phyloP scores from a whole-genome alignment of 2,329 filamentous ascomycete genomes.

The Colletotrichum cuscutae region DNA sequence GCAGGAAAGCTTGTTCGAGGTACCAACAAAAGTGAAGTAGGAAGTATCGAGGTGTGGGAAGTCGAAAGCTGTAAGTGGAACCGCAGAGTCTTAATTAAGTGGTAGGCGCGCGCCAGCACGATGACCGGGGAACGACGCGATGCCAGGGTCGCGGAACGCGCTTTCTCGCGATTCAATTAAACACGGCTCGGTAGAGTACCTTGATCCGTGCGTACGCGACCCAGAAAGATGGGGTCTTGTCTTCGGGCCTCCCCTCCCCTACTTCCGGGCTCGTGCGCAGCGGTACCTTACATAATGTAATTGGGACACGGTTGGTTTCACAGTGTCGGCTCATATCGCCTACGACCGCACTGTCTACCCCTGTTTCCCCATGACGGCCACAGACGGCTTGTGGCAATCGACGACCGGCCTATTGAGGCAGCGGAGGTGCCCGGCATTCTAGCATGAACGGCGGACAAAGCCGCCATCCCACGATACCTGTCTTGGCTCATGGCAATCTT shows the following conservation, averaged over 20 bases:
- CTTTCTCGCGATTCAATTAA: conserved; percentile 29
- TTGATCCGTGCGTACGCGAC: conserved; percentile 3
- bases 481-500: background rate
- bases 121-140: conserved; percentile 33
- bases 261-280: background rate
- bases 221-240: background rate
- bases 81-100: conserved; percentile 32
- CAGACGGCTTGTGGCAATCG: conserved; percentile 25
- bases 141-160: conserved; percentile 19
- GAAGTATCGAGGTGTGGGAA: background rate
- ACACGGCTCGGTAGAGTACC: background rate
- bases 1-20: background rate
- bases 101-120: conserved; percentile 25
- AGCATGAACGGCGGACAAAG: conserved; percentile 22
- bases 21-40: conserved; percentile 1
- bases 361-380: conserved; percentile 3
- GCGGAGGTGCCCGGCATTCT: conserved; percentile 30
- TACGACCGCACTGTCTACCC: conserved; percentile 1
- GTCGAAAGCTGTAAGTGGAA: conserved; percentile 20
- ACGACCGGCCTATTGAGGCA: background rate
- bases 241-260: background rate
- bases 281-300: background rate
- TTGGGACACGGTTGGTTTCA: background rate
- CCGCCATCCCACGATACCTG: conserved; percentile 13
- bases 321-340: background rate